Base-by-base conservation (phyloP, 2,329 filamentous ascomycete species). In the Diaporthe helianthi region DNA sequence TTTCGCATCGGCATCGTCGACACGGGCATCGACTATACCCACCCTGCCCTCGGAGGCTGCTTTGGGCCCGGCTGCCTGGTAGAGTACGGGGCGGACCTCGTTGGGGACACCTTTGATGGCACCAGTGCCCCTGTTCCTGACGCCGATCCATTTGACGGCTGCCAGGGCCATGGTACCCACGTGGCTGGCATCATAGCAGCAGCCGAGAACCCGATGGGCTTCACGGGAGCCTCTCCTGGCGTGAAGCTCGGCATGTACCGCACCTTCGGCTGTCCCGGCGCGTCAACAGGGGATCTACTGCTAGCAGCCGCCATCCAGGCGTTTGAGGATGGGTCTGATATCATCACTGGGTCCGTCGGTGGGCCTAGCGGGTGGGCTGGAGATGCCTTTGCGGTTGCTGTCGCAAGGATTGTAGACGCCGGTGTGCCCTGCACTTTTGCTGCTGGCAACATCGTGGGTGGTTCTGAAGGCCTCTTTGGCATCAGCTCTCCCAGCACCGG, bases 1-100 rank as follows among this genome's bases (percentile, higher is more conserved):
- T 74, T 83, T 36, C 79, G 78, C 26, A 77, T 86, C 24, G 83
- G 77, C 3, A 75, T 85, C 33, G 76, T 84, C 53, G 80, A 83
- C 71, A 75, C 73, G 0, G 75, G 76, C 2, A 76, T 86, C 38
- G 85, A 87, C 73, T 86, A 86, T 73, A 79, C 74, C 10, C 84
- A 85, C 69, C 83, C 84, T 9, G 83, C 83, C 9, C 80, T 87
- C 1, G 85, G 85, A 8, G 84, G 84, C 8, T 83, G 84, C 58
- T 87, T 86, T 71, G 85, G 85, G 2, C 73, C 78, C 13, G 84
- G 83, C 0, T 85, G 80, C 72, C 78, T 84, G 36, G 80, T 87
- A 17, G 77, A 79, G 8, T 81, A 80, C 69, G 85, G 85, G 2
- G 82, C 80, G 69, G 84, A 86, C 66, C 78, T 86, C 65, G 78